Evolutionary conservation across 306 rosid species (phyloP), one percentile per base, ranked within the genome.

Genomic region (Carpinus fangiana): DNA sequence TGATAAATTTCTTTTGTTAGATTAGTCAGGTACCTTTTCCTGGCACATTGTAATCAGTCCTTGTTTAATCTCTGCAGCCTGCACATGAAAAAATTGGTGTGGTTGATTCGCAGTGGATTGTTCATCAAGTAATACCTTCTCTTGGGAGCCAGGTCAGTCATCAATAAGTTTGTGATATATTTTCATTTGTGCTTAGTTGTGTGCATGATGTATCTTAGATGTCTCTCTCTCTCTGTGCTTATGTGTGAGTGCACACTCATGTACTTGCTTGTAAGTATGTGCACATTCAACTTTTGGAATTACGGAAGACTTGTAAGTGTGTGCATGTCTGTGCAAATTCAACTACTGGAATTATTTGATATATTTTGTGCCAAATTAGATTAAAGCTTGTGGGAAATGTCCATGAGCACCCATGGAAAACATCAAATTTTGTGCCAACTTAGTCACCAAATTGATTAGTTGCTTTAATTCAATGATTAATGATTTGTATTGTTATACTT

Each of bases 51-150:
- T 59, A 72, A 66, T 78, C 69, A 41, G n/a, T 73, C 81, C 81
- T 50, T 76, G 73, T 73, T 78, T 85, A 41, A 28, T 82, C 78
- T 80, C 51, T 72, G 79, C 88, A 90, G 89, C 99, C 99, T 51
- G 94, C 99, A 26, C 91, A 96, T 87, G 98, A 91, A 85, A 96
- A 90, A 83, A 93, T 96, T 79, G 99, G 99, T 8, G 97, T 96
- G 68, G 94, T 96, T 82, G 99, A 96, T 89, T 96, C 99, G 0
- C 97, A 91, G 76, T 96, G 99, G 99, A 87, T 96, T 85, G 75
- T 93, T 83, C 99, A 96, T 88, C 99, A 93, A 90, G 90, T 81
- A 76, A 90, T 96, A 86, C 98, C 99, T 82, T 87, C 99, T 79
- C 99, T 96, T 70, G 91, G 93, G 55, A 82, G 50, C 38, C 98